Percentiles rank a stretch among this genome's conserved stretches.
These are phyloP conservation scores for Quercus suber DNA, from an alignment of 306 rosid species.

Conservation along the genomic window DNA sequence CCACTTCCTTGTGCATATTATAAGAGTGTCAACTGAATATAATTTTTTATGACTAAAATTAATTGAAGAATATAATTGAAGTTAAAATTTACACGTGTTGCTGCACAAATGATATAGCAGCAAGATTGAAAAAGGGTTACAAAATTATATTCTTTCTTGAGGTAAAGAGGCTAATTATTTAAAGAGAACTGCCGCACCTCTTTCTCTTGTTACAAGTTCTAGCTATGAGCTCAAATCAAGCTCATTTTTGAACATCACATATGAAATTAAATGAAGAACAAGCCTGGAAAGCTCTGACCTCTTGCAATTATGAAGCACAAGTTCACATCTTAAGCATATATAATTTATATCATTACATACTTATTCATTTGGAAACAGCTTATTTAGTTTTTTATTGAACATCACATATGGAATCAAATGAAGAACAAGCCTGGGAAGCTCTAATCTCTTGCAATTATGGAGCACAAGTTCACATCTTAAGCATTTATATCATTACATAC, in stretches of 20 bases:
- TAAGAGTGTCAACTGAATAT: neutral
- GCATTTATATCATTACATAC: slow-evolving; percentile 55
- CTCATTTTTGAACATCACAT: neutral
- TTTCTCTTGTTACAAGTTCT: no score
- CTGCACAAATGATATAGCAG: no score
- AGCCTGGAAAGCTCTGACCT: neutral
- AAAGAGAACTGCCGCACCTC: no score
- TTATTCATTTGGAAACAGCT: no score
- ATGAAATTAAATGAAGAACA: neutral
- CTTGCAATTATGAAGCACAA: neutral
- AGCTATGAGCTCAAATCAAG: neutral
- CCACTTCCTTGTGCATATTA: neutral
- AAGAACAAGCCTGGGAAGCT: neutral
- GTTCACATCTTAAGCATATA: slow-evolving; percentile 47
- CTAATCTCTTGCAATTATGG: neutral
- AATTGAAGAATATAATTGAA: neutral
- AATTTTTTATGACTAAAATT: no score
- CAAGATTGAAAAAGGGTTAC: no score
- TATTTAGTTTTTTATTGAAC: no score
- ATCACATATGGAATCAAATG: neutral
- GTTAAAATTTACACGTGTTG: neutral
- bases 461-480: slow-evolving; percentile 45
- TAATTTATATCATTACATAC: slow-evolving; percentile 48
- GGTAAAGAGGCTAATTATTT: no score
- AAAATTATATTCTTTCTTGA: no score